Percentiles rank a stretch among this genome's conserved stretches.
Conservation (phyloP, 2,329 filamentous ascomycete genomes). For the Aaosphaeria pasadenensis region DNA sequence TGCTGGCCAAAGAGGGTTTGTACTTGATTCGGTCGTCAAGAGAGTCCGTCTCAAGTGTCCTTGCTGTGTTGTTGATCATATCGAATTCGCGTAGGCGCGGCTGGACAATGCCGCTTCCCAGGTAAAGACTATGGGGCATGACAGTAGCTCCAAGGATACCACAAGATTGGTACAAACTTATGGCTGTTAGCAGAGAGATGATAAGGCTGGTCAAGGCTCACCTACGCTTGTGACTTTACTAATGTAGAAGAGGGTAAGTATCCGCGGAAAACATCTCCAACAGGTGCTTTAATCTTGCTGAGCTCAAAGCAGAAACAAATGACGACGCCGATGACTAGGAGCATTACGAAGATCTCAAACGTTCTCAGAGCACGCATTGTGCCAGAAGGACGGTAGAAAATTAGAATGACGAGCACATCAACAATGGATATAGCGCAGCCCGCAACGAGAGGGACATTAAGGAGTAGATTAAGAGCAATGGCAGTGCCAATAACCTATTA, state of each 20-base stretch:
- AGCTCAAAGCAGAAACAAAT: constrained; percentile 58
- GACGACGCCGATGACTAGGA: constrained; percentile 54
- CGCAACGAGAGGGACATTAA: constrained; percentile 53
- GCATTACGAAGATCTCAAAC: constrained; percentile 56
- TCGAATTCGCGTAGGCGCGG: constrained; percentile 43
- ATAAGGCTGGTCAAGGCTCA: background rate
- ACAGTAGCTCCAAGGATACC: constrained; percentile 74
- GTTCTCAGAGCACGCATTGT: constrained; percentile 50
- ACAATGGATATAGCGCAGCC: constrained; percentile 57
- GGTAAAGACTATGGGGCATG: constrained; percentile 60
- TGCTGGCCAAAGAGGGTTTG: constrained; percentile 68
- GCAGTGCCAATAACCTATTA: constrained; percentile 53
- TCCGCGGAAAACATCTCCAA: constrained; percentile 53
- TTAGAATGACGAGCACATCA: constrained; percentile 55
- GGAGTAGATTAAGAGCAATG: constrained; percentile 54
- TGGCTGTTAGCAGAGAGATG: background rate
- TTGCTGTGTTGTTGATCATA: constrained; percentile 7
- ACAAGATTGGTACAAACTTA: constrained; percentile 59
- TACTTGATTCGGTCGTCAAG: constrained; percentile 53
- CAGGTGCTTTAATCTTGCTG: constrained; percentile 49
- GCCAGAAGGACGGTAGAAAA: constrained; percentile 55
- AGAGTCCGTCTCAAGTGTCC: constrained; percentile 15
- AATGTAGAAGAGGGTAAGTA: constrained; percentile 55
- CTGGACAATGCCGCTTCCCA: constrained; percentile 56
- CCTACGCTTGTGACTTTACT: constrained; percentile 50